Base-by-base conservation (phyloP, 495 filamentous ascomycete genomes). In the Articulospora tetracladia region DNA sequence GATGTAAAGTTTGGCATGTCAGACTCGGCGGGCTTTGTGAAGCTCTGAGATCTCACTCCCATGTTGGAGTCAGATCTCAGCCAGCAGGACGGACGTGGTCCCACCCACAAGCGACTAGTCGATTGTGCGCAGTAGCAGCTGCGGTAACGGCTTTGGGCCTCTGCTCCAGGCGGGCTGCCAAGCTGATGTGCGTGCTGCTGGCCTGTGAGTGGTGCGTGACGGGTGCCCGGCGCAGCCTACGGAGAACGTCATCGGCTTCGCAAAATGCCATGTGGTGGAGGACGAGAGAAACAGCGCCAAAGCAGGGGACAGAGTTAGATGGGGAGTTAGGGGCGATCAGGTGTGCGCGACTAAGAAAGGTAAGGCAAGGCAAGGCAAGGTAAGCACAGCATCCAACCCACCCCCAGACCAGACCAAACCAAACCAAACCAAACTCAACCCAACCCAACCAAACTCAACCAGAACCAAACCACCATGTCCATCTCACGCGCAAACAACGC, bases 181-280 rank as follows among this genome's bases (percentile, higher is more conserved):
- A 32, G 30, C 30, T 32, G 47, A 57, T 20, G 11, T 23, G 28
- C 19, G 24, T 24, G 55, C 60, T 10, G 6, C n/a, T n/a, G 6
- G 23, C 59, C 20, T 20, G 24, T 55, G 28, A 24, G 32, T 48
- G 41, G 48, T 36, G 44, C 12, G n/a, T n/a, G n/a, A n/a, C n/a
- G n/a, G n/a, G n/a, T n/a, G 30, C 54, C 54, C 57, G 34, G 44
- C 24, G 13, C 27, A 12, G n/a, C 25, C 54, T 47, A 62, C 49
- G n/a, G 41, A 53, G 55, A 58, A 63, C 59, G 25, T 55, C 60
- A 63, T 63, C 25, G 39, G 27, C 30, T 25, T n/a, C n/a, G n/a
- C n/a, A 23, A 34, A 56, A 56, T 52, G 27, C 60, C 57, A 59
- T 59, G 57, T 48, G 57, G 51, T 48, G 24, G n/a, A 22, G 32